phyloP scores from a whole-genome alignment of 768 basidiomycete species.

The Tulasnella sp. region DNA sequence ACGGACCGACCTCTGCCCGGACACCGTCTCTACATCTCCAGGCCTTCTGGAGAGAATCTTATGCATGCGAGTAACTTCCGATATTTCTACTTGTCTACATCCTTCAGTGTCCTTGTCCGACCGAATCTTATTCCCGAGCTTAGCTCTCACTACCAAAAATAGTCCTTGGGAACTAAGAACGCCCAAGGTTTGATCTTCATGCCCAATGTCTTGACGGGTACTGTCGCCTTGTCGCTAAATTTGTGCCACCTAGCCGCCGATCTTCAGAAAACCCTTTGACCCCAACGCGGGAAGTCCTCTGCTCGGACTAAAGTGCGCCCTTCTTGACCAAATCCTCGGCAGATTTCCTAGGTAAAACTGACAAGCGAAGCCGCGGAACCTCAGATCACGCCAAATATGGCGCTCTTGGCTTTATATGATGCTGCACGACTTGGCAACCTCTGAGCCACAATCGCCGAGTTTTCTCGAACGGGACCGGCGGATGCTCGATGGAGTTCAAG shows the following conservation, averaged over 20 bases:
- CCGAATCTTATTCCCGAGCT: not conserved
- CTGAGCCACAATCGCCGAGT: not conserved
- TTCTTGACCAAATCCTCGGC: slow-evolving; percentile 1
- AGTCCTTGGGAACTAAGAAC: not conserved
- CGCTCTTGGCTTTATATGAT: not conserved
- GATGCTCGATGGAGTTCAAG: not conserved
- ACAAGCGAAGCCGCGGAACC: not conserved
- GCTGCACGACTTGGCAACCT: not conserved
- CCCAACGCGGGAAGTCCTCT: not conserved
- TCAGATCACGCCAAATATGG: not conserved
- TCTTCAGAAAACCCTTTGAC: not conserved
- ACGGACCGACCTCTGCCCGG: not conserved
- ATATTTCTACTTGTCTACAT: not conserved
- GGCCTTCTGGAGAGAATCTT: not conserved
- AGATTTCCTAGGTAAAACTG: not conserved
- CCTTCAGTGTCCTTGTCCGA: not conserved
- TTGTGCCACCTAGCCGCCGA: not conserved
- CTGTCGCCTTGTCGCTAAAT: not conserved
- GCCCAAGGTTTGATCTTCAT: not conserved
- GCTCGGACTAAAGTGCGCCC: slow-evolving; percentile 10
- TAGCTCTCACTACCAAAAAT: not conserved
- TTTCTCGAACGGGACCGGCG: not conserved
- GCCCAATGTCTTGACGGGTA: slow-evolving; percentile 2
- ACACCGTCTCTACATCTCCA: not conserved
- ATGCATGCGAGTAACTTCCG: not conserved